Evolutionary conservation across 2,329 filamentous ascomycete species (phyloP).

Genomic region (Nothomitra cinnamomea): DNA sequence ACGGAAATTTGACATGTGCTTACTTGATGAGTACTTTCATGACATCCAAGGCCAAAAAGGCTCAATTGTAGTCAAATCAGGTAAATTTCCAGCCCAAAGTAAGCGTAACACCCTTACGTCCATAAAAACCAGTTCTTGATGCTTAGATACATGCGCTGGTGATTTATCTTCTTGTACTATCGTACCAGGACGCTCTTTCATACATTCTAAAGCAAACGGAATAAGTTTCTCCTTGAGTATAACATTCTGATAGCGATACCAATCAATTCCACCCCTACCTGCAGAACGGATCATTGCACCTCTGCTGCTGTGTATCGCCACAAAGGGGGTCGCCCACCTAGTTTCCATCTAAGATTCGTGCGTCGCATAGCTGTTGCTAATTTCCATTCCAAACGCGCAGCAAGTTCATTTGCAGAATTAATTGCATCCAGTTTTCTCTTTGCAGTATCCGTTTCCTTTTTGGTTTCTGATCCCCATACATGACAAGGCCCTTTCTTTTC

Average conservation of each 20-base stretch:
- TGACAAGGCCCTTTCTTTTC: conserved; percentile 16
- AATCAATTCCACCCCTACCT: not conserved
- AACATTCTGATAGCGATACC: conserved; percentile 5
- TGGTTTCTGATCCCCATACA: conserved; percentile 12
- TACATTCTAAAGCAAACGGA: conserved; percentile 11
- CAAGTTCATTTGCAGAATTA: conserved; percentile 11
- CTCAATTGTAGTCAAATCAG: no score
- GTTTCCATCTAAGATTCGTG: conserved; percentile 9
- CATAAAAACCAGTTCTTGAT: conserved; percentile 4
- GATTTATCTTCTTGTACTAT: conserved; percentile 14
- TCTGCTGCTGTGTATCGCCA: not conserved
- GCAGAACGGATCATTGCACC: conserved; percentile 9
- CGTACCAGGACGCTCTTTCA: conserved; percentile 9
- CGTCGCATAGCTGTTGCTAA: conserved; percentile 10
- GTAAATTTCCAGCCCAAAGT: no score
- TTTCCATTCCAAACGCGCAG: conserved; percentile 10
- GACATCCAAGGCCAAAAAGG: no score
- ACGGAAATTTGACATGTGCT: no score
- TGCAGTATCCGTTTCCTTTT: conserved; percentile 10
- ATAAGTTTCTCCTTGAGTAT: conserved; percentile 12
- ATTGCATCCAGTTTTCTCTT: conserved; percentile 10
- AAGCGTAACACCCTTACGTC: no score
- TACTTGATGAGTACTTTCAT: no score
- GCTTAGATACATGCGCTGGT: conserved; percentile 8
- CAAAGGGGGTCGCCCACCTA: conserved; percentile 10